Conservation (phyloP, 305 asterid genomes). For the Fraxinus baroniana region DNA sequence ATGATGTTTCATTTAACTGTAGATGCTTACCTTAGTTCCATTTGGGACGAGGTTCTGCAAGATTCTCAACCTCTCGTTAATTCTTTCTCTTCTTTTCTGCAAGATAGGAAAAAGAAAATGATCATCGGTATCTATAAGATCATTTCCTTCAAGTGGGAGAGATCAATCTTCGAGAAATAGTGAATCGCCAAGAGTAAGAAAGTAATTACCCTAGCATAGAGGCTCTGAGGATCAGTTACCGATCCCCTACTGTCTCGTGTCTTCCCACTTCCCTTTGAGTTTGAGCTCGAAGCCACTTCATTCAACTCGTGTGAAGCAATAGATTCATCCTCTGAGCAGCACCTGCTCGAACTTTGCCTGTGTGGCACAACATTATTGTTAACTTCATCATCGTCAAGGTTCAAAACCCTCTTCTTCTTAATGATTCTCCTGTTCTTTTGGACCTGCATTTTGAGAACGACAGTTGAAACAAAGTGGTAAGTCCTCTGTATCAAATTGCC, state of each 20-base stretch:
- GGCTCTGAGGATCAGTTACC: slow-evolving; percentile 25
- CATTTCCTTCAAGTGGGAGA: background rate
- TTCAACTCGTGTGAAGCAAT: slow-evolving; percentile 37
- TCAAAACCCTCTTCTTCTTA: slow-evolving; percentile 30
- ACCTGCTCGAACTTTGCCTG: slow-evolving; percentile 36
- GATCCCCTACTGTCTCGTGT: slow-evolving; percentile 38
- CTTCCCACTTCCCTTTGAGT: slow-evolving; percentile 29
- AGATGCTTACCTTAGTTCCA: slow-evolving; percentile 21
- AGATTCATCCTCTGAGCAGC: slow-evolving; percentile 53
- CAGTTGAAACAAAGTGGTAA: background rate
- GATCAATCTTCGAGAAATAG: background rate
- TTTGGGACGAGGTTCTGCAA: slow-evolving; percentile 19
- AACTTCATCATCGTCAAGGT: background rate
- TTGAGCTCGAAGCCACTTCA: slow-evolving; percentile 28
- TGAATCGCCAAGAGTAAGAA: background rate
- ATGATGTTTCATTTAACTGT: background rate
- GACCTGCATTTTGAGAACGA: slow-evolving; percentile 30
- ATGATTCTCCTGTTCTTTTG: slow-evolving; percentile 43
- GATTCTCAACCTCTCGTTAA: slow-evolving; percentile 22
- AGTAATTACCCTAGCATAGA: slow-evolving; percentile 27
- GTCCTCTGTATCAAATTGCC: background rate
- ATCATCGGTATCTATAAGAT: background rate
- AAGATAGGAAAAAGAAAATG: background rate
- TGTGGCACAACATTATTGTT: slow-evolving; percentile 8
- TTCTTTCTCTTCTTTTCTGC: slow-evolving; percentile 28